These are phyloP conservation scores for Macrophomina tecta DNA, from an alignment of 2,329 filamentous ascomycete genomes.

Conservation along the genomic window DNA sequence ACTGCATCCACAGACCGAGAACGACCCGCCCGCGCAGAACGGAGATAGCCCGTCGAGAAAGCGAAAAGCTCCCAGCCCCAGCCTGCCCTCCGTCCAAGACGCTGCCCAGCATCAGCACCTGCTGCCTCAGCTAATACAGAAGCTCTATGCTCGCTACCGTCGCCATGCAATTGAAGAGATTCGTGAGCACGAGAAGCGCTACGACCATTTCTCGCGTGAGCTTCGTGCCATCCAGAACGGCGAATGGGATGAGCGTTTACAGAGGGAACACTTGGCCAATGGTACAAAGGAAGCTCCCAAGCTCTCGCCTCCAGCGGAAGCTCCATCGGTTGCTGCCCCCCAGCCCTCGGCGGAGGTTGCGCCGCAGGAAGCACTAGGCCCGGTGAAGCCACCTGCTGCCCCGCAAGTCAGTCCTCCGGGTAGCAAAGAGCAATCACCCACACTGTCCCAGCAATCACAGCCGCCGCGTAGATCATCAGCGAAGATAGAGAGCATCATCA, in stretches of 20 bases:
- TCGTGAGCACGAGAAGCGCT: constrained; percentile 73
- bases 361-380: constrained; percentile 15
- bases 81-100: constrained; percentile 69
- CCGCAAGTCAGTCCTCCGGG: constrained; percentile 16
- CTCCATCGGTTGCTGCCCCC: neutral
- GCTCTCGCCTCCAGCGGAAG: constrained; percentile 34
- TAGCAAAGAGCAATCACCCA: constrained; percentile 21
- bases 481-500: constrained; percentile 27
- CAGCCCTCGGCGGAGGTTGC: constrained; percentile 13
- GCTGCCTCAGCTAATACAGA: constrained; percentile 72
- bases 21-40: constrained; percentile 50
- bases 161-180: constrained; percentile 73
- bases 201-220: constrained; percentile 69
- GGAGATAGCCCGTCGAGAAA: constrained; percentile 61
- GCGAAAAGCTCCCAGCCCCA: constrained; percentile 73
- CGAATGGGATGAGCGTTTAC: constrained; percentile 56
- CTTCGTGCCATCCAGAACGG: constrained; percentile 71
- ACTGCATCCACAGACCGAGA: constrained; percentile 42
- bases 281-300: constrained; percentile 31
- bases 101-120: constrained; percentile 69
- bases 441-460: constrained; percentile 2
- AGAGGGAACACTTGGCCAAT: constrained; percentile 34
- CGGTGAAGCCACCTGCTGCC: constrained; percentile 11
- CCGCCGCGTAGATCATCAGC: constrained; percentile 14
- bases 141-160: constrained; percentile 77